Percentiles rank a stretch among this genome's conserved stretches.
Conservation (phyloP, 208 protist species). For the Polymyxa betae region DNA sequence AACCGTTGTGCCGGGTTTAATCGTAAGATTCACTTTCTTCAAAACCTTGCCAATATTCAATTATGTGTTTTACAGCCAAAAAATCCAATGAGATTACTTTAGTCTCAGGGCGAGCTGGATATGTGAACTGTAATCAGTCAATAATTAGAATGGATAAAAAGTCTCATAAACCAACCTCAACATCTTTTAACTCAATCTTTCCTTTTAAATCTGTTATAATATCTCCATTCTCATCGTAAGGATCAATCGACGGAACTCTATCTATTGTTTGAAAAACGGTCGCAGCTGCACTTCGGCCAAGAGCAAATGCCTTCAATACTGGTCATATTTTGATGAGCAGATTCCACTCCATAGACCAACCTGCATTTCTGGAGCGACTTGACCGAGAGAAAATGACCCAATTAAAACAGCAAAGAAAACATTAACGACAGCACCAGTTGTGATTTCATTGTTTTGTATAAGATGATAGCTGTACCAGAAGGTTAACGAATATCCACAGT, state of each 20-base stretch:
- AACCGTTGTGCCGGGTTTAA: slow-evolving; percentile 56
- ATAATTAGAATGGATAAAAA: too few relatives aligned
- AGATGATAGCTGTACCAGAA: slow-evolving; percentile 37
- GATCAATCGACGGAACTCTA: neutral
- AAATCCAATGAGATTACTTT: slow-evolving; percentile 9
- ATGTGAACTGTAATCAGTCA: too few relatives aligned
- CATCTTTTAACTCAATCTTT: neutral
- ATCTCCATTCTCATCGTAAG: neutral
- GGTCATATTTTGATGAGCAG: neutral
- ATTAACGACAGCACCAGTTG: slow-evolving; percentile 22
- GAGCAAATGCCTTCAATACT: neutral
- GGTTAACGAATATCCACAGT: slow-evolving; percentile 20
- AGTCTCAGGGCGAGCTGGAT: slow-evolving; percentile 45
- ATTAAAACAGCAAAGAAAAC: slow-evolving; percentile 35
- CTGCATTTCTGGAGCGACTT: slow-evolving; percentile 22
- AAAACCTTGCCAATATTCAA: slow-evolving; percentile 2
- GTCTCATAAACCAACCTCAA: too few relatives aligned
- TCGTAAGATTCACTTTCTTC: slow-evolving; percentile 59
- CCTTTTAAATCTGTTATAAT: neutral
- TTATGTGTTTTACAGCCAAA: neutral
- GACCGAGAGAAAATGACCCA: neutral
- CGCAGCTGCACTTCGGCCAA: neutral
- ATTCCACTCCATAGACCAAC: neutral
- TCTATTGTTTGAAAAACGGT: slow-evolving; percentile 16
- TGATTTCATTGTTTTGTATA: neutral